Conservation (phyloP, 2,329 filamentous ascomycete genomes). For the Talaromyces rugulosus region DNA sequence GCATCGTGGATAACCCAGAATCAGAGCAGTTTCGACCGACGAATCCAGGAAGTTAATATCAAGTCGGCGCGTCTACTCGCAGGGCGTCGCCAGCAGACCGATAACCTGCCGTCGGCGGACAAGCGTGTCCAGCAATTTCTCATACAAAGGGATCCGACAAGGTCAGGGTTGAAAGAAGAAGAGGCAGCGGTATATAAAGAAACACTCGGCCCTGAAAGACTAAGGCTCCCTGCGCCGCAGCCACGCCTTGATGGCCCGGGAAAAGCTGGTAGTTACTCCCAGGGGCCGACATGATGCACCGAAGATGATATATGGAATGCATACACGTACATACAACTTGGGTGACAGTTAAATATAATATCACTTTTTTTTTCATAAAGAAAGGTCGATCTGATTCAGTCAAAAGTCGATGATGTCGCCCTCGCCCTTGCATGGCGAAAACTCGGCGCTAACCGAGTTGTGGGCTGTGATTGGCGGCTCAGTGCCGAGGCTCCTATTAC, state of each 20-base stretch:
- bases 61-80: slow-evolving; percentile 55
- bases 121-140: slow-evolving; percentile 75
- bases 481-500: neutral
- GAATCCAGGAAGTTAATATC: slow-evolving; percentile 63
- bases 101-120: slow-evolving; percentile 46
- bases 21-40: slow-evolving; percentile 60
- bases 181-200: slow-evolving; percentile 39
- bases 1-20: slow-evolving; percentile 63
- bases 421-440: neutral
- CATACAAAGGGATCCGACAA: slow-evolving; percentile 61
- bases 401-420: neutral
- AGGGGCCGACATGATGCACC: neutral
- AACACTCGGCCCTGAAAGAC: slow-evolving; percentile 22
- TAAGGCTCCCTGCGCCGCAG: neutral
- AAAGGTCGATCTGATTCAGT: neutral
- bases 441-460: neutral
- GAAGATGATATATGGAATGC: neutral
- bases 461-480: neutral
- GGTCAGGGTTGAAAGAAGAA: slow-evolving; percentile 41
- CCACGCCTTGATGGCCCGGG: neutral
- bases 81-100: slow-evolving; percentile 50
- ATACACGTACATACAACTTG: neutral
- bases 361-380: neutral
- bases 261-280: neutral
- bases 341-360: neutral